Evolutionary conservation across 495 filamentous ascomycete species (phyloP).

Genomic region (Friedmanniomyces simplex): DNA sequence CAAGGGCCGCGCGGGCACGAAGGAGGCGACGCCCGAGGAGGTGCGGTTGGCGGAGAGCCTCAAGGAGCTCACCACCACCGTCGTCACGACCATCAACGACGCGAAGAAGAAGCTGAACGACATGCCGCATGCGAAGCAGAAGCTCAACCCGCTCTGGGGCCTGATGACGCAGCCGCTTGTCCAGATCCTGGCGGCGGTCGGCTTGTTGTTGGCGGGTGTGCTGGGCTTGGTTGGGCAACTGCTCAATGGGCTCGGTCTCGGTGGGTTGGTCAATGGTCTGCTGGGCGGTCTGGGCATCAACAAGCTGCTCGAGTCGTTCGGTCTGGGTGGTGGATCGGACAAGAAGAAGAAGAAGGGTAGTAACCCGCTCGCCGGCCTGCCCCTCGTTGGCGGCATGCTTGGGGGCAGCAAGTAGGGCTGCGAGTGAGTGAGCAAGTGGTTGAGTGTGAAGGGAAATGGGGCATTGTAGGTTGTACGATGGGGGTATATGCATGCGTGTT

Average conservation of each 20-base stretch:
- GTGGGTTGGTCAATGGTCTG: slow-evolving; percentile 66
- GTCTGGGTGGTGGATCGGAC: slow-evolving; percentile 49
- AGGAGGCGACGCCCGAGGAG: slow-evolving; percentile 79
- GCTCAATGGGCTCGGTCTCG: slow-evolving; percentile 74
- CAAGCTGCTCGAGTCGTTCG: slow-evolving; percentile 64
- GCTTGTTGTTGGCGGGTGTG: slow-evolving; percentile 72
- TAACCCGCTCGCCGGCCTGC: slow-evolving; percentile 16
- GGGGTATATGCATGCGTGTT: not conserved
- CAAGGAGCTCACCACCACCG: slow-evolving; percentile 58
- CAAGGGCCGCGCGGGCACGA: slow-evolving; percentile 68
- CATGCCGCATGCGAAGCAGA: slow-evolving; percentile 91
- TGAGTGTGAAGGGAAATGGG: not conserved
- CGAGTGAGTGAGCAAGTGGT: not conserved
- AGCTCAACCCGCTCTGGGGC: slow-evolving; percentile 79
- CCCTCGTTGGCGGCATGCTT: slow-evolving; percentile 33
- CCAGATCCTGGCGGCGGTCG: slow-evolving; percentile 89
- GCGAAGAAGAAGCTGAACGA: slow-evolving; percentile 76
- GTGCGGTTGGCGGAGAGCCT: slow-evolving; percentile 73
- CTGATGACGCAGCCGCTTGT: slow-evolving; percentile 74
- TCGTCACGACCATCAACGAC: slow-evolving; percentile 69
- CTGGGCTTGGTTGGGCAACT: slow-evolving; percentile 70
- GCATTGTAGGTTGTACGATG: slow-evolving; percentile 1
- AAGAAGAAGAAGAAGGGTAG: slow-evolving; percentile 36
- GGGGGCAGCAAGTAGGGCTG: slow-evolving; percentile 24
- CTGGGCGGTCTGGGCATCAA: slow-evolving; percentile 72